Base-by-base conservation (phyloP, 306 rosid species). In the Casuarina equisetifolia region DNA sequence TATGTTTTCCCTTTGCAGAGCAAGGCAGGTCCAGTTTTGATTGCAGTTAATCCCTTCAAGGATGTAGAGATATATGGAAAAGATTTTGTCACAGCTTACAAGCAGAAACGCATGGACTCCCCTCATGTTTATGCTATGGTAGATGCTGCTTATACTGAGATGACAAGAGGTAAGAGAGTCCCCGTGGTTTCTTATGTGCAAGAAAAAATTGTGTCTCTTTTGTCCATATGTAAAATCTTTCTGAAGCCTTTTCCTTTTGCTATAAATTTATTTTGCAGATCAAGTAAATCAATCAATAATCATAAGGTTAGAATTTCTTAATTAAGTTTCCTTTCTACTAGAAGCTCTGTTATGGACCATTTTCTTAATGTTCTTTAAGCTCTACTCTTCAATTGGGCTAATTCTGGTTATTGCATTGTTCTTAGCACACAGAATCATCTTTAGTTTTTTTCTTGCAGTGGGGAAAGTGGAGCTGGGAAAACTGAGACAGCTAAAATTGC, bases 381-480 rank as follows among this genome's bases (percentile, higher is more conserved):
- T 32, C 15, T 70, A 42, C 52, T 74, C 20, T 51, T 53, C 44
- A 35, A 39, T 38, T 3, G 39, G 71, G 44, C 42, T 59, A 44
- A 38, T 55, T 53, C 3, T 52, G 69, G 13, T 40, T 2, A 11
- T 72, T 17, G 40, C 36, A 66, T 57, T 32, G 5, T 71, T 46
- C 38, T 53, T 43, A 45, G 55, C 10, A 32, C 66, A 7, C 32
- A 73, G 19, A 70, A 15, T 62, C 49, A 46, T 69, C 39, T 43
- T 17, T 63, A 42, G 8, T 69, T 80, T 76, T 72, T 74, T 67
- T 73, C 68, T 86, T 82, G 39, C 85, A 96, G 99, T 75, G 99
- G 99, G 19, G 99, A 96, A 88, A 96, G 97, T 83, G 99, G 99
- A 83, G 74, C 99, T 44, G 99, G 99, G 81, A 96, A 96, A 81